Evolutionary conservation across 192 early-diverging fungal species (phyloP), one percentile per base, ranked within the genome.

Genomic region (Coemansia sp.): DNA sequence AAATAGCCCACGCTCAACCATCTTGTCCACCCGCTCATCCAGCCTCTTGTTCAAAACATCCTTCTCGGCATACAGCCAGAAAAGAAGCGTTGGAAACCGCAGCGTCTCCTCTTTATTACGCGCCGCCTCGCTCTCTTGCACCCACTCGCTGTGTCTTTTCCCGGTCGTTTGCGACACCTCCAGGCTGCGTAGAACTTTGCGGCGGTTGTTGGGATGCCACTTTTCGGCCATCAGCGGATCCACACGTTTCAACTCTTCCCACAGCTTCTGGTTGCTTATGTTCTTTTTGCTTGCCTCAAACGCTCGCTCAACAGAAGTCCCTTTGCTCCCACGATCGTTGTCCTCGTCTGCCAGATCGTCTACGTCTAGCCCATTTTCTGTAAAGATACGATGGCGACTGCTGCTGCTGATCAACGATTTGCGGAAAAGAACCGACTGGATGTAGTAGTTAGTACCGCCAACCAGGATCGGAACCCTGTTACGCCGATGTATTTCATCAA

Each of bases 371-470:
- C n/a, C n/a, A n/a, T n/a, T n/a, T n/a, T n/a, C n/a, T n/a, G n/a
- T n/a, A n/a, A n/a, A n/a, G n/a, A n/a, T n/a, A n/a, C n/a, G n/a
- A n/a, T n/a, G n/a, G n/a, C n/a, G 18, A 12, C 49, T 52, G 21
- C 66, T 32, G 62, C 64, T 62, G 70, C 73, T 69, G 55, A 89
- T 79, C 21, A 95, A 74, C 0, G 88, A 86, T 43, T 94, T 85
- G 41, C 86, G 77, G 87, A 91, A 99, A 41, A 99, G 76, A 6
- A 94, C 71, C 2, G 90, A 90, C 71, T 99, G 97, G 37, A 99
- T 88, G 74, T 99, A 99, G 77, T 99, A 99, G 70, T 97, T 89
- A 6, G 96, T 99, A 46, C 97, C 97, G 41, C 97, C 97, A 8
- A 96, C 95, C 8, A 99, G 78, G 11, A 99, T 89, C 5, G 97